Conservation (phyloP, 257 asterid genomes). For the Linaria vulgaris region DNA sequence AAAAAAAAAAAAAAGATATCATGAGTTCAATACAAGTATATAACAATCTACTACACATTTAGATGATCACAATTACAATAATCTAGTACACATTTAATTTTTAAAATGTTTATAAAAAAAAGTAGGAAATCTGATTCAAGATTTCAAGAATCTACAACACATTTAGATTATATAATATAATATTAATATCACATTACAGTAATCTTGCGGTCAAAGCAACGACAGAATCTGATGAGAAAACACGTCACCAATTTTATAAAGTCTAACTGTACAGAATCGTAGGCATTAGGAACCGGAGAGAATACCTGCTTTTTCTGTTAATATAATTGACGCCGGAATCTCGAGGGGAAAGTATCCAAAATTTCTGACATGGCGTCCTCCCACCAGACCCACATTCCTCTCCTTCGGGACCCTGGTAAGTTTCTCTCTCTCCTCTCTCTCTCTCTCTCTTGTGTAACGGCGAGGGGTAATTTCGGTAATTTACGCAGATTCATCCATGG, state of each 20-base stretch:
- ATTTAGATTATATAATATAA: no score
- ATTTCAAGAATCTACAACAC: neutral
- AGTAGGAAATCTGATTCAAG: neutral
- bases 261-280: neutral
- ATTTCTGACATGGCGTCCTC: conserved; percentile 63
- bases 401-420: conserved; percentile 73
- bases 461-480: neutral
- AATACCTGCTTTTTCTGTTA: neutral
- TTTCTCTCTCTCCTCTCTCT: neutral
- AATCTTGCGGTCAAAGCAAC: no score
- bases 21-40: no score
- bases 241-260: neutral
- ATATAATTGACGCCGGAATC: neutral
- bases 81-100: no score
- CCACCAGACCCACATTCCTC: conserved; percentile 55
- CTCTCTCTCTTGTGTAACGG: neutral
- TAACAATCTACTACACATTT: no score
- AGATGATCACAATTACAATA: no score
- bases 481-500: conserved; percentile 16
- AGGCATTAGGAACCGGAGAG: neutral
- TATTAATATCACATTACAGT: no score
- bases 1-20: no score
- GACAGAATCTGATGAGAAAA: neutral
- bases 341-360: neutral
- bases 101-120: no score